These are phyloP conservation scores for Platanthera zijinensis DNA, from an alignment of 106 monocot genomes.

Conservation along the genomic window DNA sequence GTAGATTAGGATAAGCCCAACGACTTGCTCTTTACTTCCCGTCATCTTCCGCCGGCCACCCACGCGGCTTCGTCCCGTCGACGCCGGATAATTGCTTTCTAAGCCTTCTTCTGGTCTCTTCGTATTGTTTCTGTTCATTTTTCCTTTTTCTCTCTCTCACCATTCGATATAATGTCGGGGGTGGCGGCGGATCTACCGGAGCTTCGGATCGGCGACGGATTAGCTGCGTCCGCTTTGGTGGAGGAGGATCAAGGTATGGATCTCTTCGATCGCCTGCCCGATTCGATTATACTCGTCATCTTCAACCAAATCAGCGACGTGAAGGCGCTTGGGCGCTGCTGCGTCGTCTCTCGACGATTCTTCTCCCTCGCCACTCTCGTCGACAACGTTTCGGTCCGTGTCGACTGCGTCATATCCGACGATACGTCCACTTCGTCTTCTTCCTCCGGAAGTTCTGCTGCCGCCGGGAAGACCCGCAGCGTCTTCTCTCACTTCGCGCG, in stretches of 20 bases:
- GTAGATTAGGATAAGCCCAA: not conserved
- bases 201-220: not conserved
- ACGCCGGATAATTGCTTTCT: not conserved
- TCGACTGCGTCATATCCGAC: conserved; percentile 84
- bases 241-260: conserved; percentile 20
- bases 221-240: not conserved
- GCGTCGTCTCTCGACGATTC: conserved; percentile 55
- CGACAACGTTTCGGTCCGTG: conserved; percentile 62
- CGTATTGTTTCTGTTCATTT: not conserved
- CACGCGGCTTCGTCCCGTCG: not conserved
- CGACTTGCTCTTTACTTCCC: not conserved
- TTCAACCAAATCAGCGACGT: conserved; percentile 45
- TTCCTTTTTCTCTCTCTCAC: not conserved
- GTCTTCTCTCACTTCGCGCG: conserved; percentile 36
- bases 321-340: conserved; percentile 51
- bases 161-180: not conserved
- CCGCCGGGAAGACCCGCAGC: conserved; percentile 16
- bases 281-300: conserved; percentile 34
- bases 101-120: not conserved
- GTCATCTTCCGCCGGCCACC: not conserved
- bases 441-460: conserved; percentile 10
- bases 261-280: conserved; percentile 54
- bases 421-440: conserved; percentile 29
- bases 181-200: not conserved
- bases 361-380: conserved; percentile 45